These are phyloP conservation scores for Mycena epipterygia DNA, from an alignment of 768 basidiomycete species.

Conservation along the genomic window DNA sequence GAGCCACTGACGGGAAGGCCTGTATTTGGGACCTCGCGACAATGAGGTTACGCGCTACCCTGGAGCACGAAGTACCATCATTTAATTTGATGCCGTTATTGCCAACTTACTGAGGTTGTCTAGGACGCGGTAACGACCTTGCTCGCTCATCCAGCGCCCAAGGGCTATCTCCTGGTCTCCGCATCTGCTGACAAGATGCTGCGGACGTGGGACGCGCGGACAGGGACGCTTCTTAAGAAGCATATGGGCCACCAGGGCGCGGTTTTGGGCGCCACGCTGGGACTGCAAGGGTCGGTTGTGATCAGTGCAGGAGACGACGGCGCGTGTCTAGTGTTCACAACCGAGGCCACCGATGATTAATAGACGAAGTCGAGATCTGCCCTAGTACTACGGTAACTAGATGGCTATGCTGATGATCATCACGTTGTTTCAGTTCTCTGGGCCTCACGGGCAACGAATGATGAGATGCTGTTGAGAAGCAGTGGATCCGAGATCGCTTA, in stretches of 20 bases:
- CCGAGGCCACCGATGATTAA: slow-evolving; percentile 60
- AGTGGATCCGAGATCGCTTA: neutral
- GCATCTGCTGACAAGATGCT: slow-evolving; percentile 90
- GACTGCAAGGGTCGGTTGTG: slow-evolving; percentile 76
- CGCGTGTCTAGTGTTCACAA: slow-evolving; percentile 85
- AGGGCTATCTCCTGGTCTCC: slow-evolving; percentile 84
- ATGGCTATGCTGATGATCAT: too few species aligned
- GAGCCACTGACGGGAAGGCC: slow-evolving; percentile 93
- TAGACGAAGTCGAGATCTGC: neutral
- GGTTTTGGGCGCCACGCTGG: slow-evolving; percentile 82
- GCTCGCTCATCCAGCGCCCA: slow-evolving; percentile 79
- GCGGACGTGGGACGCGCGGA: slow-evolving; percentile 94
- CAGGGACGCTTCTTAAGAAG: slow-evolving; percentile 80
- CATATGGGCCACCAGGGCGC: slow-evolving; percentile 88
- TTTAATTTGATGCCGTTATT: neutral
- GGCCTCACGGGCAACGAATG: slow-evolving; percentile 25
- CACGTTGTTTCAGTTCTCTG: neutral
- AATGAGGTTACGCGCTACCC: slow-evolving; percentile 84
- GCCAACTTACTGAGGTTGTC: slow-evolving; percentile 11
- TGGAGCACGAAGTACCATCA: slow-evolving; percentile 79
- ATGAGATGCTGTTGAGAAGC: too few species aligned
- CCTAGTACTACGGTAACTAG: neutral
- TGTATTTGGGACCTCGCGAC: slow-evolving; percentile 96
- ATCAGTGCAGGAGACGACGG: slow-evolving; percentile 95
- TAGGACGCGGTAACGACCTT: slow-evolving; percentile 89